A percentile compares a stretch with the other conserved stretches of the same genome.
These are phyloP conservation scores for Coccomyxa subellipsoidea DNA, from an alignment of 163 green algal genomes.

Conservation along the genomic window DNA sequence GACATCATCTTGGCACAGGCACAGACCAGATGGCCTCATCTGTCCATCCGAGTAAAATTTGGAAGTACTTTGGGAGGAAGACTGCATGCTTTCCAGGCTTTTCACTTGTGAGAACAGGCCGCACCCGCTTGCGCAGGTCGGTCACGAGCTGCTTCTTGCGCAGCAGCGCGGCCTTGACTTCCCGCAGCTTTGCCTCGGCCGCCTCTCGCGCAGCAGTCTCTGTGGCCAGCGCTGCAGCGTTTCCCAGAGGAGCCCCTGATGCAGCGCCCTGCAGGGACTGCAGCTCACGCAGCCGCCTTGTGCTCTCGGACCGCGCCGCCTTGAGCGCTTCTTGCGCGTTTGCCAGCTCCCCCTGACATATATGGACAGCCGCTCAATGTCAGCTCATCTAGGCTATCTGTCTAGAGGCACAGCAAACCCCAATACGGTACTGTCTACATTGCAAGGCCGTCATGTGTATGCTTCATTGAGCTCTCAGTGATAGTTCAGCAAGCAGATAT, in stretches of 20 bases:
- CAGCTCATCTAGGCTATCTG: too few relatives aligned
- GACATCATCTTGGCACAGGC: too few relatives aligned
- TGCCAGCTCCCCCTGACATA: constrained; percentile 7
- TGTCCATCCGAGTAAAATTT: too few relatives aligned
- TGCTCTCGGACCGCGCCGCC: constrained; percentile 21
- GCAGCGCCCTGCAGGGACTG: constrained; percentile 8
- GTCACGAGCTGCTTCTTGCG: constrained; percentile 6
- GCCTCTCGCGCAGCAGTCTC: not conserved
- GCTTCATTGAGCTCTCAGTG: too few relatives aligned
- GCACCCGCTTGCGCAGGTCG: not conserved
- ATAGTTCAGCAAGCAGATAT: not conserved
- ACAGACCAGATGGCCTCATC: too few relatives aligned
- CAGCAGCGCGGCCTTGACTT: not conserved
- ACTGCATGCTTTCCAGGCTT: too few relatives aligned
- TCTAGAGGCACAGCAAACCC: too few relatives aligned
- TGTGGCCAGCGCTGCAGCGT: not conserved
- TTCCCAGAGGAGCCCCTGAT: not conserved
- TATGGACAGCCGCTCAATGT: too few relatives aligned
- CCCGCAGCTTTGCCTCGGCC: not conserved
- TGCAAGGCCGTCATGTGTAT: not conserved
- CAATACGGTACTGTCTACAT: too few relatives aligned
- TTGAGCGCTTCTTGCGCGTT: constrained; percentile 19
- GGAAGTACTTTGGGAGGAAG: too few relatives aligned
- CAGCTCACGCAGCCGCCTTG: constrained; percentile 22
- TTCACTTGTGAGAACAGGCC: too few relatives aligned